A percentile compares a stretch with the other conserved stretches of the same genome.
Conservation (phyloP, 2,329 filamentous ascomycete species). For the Polychaeton citri region DNA sequence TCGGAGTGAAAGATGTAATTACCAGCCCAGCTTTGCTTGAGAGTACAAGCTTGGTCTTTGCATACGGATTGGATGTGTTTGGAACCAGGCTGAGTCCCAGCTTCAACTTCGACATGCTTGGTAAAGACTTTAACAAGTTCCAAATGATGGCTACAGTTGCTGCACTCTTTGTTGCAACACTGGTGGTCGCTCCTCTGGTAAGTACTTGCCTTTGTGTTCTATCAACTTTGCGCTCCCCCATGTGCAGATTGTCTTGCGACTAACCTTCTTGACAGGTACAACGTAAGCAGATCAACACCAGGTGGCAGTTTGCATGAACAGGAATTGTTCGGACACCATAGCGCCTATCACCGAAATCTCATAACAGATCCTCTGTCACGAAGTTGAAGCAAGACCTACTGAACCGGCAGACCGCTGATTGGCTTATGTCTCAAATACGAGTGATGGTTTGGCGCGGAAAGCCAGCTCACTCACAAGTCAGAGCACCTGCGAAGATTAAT, state of each 20-base stretch:
- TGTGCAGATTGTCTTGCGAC: constrained; percentile 11
- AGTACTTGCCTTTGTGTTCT: constrained; percentile 25
- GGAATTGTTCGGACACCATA: too few relatives aligned
- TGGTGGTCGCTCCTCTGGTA: constrained; percentile 75
- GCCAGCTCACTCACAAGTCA: too few relatives aligned
- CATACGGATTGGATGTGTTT: constrained; percentile 79
- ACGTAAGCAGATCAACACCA: constrained; percentile 54
- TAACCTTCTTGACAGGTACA: constrained; percentile 24
- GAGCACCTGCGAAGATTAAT: too few relatives aligned
- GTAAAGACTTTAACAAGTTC: constrained; percentile 85
- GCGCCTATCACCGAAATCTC: too few relatives aligned
- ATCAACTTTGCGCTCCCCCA: neutral
- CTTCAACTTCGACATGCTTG: constrained; percentile 80
- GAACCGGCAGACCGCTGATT: too few relatives aligned
- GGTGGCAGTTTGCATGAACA: constrained; percentile 38
- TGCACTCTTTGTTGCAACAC: constrained; percentile 63
- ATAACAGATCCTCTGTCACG: too few relatives aligned
- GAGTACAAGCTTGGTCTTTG: constrained; percentile 81
- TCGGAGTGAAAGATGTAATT: constrained; percentile 61
- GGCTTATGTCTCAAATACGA: too few relatives aligned
- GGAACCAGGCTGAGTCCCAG: constrained; percentile 79
- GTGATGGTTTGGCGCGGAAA: too few relatives aligned
- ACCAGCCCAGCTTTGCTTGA: constrained; percentile 70
- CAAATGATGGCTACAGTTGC: constrained; percentile 73
- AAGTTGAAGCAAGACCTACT: too few relatives aligned